phyloP scores from a whole-genome alignment of 257 asterid species.

The Primulina tabacum region DNA sequence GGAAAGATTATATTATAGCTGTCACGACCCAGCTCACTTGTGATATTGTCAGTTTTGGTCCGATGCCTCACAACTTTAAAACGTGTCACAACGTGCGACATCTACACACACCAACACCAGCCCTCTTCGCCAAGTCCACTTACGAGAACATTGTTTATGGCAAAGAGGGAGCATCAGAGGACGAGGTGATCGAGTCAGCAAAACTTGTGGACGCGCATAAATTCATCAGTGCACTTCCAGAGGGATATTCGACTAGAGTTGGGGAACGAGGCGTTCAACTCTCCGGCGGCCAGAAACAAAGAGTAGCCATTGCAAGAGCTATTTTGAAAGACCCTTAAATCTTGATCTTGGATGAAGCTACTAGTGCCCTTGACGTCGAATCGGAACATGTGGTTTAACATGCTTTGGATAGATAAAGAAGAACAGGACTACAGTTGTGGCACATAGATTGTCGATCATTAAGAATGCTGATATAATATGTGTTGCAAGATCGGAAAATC shows the following conservation, averaged over 20 bases:
- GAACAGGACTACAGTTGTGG: slow-evolving; percentile 72
- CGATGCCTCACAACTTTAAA: too few species aligned
- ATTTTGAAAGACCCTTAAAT: slow-evolving; percentile 70
- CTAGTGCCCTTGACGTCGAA: slow-evolving; percentile 79
- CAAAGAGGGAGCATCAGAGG: slow-evolving; percentile 87
- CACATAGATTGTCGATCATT: slow-evolving; percentile 71
- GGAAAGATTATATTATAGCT: too few species aligned
- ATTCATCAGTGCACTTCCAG: slow-evolving; percentile 78
- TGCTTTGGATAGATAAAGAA: slow-evolving; percentile 71
- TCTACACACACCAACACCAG: too few species aligned
- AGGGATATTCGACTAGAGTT: slow-evolving; percentile 77
- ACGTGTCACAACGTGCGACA: too few species aligned
- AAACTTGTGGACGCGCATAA: slow-evolving; percentile 84
- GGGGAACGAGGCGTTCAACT: slow-evolving; percentile 87
- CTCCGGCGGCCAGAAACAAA: slow-evolving; percentile 81
- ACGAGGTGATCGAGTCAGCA: slow-evolving; percentile 86
- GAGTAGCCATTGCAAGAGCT: slow-evolving; percentile 87
- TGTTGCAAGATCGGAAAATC: slow-evolving; percentile 74
- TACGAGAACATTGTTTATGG: slow-evolving; percentile 89
- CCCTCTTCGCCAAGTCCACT: slow-evolving; percentile 89
- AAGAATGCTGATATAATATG: slow-evolving; percentile 64
- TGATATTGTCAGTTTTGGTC: too few species aligned
- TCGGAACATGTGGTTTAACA: slow-evolving; percentile 70
- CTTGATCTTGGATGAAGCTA: slow-evolving; percentile 72
- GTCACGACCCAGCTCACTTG: too few species aligned